These are phyloP conservation scores for Canna indica DNA, from an alignment of 176 grass and related monocot species.

Conservation along the genomic window DNA sequence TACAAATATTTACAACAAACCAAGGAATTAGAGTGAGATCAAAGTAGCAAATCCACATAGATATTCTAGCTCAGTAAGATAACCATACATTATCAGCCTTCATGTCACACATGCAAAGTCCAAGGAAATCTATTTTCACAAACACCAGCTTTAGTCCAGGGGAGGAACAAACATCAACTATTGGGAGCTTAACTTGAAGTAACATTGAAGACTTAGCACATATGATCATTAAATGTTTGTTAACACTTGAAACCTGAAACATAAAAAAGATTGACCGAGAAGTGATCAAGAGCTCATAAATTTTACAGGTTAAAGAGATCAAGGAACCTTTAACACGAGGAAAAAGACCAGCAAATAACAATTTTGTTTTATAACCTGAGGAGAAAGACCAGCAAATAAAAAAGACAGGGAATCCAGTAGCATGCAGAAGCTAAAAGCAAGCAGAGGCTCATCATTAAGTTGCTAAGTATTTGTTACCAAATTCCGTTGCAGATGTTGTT, in stretches of 20 bases:
- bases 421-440: not conserved
- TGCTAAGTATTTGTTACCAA: not conserved
- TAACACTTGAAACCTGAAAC: slow-evolving; percentile 66
- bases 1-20: too few relatives aligned
- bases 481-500: too few relatives aligned
- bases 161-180: too few relatives aligned
- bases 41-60: too few relatives aligned
- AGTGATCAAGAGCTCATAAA: not conserved
- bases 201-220: too few relatives aligned
- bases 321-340: not conserved
- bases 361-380: slow-evolving; percentile 47
- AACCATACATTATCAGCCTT: too few relatives aligned
- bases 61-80: too few relatives aligned
- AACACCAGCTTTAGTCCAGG: too few relatives aligned
- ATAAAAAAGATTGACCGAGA: not conserved
- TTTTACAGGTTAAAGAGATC: slow-evolving; percentile 9
- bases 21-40: too few relatives aligned
- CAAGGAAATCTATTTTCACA: too few relatives aligned
- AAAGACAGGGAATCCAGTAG: not conserved
- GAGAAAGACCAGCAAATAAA: slow-evolving; percentile 64
- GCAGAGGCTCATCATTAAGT: not conserved
- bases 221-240: slow-evolving; percentile 40
- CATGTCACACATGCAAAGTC: too few relatives aligned
- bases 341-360: not conserved
- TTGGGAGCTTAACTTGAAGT: too few relatives aligned